Evolutionary conservation across 2,329 filamentous ascomycete species (phyloP).

Genomic region (Epichloe baconii): DNA sequence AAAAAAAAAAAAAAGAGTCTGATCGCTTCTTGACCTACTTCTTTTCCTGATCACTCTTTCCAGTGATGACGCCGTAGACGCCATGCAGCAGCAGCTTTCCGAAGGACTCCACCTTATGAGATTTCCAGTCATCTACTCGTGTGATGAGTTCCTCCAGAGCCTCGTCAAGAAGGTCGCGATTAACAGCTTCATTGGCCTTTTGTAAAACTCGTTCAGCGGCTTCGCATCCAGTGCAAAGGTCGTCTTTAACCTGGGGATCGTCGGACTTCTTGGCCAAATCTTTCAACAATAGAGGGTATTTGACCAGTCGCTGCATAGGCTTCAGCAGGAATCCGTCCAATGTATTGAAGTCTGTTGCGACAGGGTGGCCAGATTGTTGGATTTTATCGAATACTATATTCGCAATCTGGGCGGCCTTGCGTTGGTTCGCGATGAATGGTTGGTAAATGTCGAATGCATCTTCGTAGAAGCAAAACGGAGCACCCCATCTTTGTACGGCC

Average conservation of each 20-base stretch:
- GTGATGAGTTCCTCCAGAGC: slow-evolving; percentile 69
- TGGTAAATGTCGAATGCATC: slow-evolving; percentile 88
- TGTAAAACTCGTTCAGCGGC: slow-evolving; percentile 71
- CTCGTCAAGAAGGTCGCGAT: slow-evolving; percentile 72
- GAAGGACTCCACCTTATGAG: slow-evolving; percentile 79
- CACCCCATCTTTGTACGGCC: slow-evolving; percentile 79
- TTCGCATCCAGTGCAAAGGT: slow-evolving; percentile 65
- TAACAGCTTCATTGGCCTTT: slow-evolving; percentile 82
- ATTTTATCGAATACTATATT: slow-evolving; percentile 82
- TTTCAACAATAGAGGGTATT: slow-evolving; percentile 87
- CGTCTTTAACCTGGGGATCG: slow-evolving; percentile 54
- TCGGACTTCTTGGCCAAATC: slow-evolving; percentile 80
- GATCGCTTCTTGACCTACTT: slow-evolving; percentile 40
- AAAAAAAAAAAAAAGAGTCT: neutral
- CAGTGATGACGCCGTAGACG: slow-evolving; percentile 82
- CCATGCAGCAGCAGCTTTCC: slow-evolving; percentile 80
- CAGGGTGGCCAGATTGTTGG: slow-evolving; percentile 57
- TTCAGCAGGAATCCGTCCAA: slow-evolving; percentile 89
- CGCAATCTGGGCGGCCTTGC: slow-evolving; percentile 76
- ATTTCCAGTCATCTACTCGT: slow-evolving; percentile 95
- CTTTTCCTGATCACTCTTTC: slow-evolving; percentile 81
- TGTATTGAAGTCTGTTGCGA: slow-evolving; percentile 77
- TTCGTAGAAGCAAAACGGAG: slow-evolving; percentile 74
- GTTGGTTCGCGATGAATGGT: slow-evolving; percentile 93
- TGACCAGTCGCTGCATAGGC: slow-evolving; percentile 88